These are phyloP conservation scores for Peniophora sp. DNA, from an alignment of 1,284 basidiomycete species.

Conservation along the genomic window DNA sequence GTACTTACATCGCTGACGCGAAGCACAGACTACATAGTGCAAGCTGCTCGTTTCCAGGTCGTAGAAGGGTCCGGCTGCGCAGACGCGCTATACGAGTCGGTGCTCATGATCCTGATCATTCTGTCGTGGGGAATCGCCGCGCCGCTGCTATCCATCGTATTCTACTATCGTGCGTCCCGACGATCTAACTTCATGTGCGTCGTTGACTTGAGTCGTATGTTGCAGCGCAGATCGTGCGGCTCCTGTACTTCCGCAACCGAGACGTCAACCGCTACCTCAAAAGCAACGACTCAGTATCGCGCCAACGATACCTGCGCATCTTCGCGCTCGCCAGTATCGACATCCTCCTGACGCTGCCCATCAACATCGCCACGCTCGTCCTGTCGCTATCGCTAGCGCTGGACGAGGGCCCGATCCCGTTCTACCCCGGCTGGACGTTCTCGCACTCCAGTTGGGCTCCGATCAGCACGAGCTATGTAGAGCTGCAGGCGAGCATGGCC, in stretches of 20 bases:
- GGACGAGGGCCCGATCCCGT: no score
- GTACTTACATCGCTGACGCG: no score
- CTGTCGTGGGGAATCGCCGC: neutral
- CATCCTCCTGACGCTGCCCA: neutral
- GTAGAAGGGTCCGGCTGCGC: neutral
- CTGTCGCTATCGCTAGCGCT: no score
- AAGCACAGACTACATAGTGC: neutral
- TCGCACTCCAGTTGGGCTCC: no score
- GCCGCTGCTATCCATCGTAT: neutral
- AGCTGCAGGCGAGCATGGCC: no score
- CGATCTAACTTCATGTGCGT: no score
- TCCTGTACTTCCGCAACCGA: neutral
- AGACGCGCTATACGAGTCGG: neutral
- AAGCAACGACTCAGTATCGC: neutral
- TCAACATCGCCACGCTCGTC: neutral
- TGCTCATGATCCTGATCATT: neutral
- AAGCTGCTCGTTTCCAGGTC: neutral
- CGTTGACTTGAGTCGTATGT: no score
- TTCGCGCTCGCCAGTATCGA: neutral
- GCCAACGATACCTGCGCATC: neutral
- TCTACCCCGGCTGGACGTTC: no score
- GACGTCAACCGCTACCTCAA: neutral
- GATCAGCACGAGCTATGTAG: no score
- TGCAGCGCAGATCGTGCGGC: neutral
- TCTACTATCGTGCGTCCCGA: neutral